phyloP scores from a whole-genome alignment of 2,329 filamentous ascomycete species.

The Colletotrichum ledebouriae region DNA sequence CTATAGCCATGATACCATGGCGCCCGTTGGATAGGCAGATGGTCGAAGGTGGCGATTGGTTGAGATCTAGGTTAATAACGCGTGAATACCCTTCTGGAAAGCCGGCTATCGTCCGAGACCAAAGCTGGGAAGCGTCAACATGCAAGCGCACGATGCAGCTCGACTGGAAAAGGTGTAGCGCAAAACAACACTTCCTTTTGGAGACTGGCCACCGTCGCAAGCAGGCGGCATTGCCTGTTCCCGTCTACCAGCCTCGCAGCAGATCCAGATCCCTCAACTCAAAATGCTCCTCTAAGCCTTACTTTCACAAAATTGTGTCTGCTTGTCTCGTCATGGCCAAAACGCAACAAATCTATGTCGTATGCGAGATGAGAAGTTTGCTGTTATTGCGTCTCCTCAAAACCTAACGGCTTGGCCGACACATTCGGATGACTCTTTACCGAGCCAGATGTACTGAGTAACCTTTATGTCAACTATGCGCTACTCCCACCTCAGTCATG shows the following conservation, averaged over 20 bases:
- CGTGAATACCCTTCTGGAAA: not conserved
- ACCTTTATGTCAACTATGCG: not conserved
- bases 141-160: too few species aligned
- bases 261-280: too few species aligned
- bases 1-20: not conserved
- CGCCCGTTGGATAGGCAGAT: not conserved
- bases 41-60: not conserved
- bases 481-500: not conserved
- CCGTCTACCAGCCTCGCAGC: too few species aligned
- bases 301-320: too few species aligned
- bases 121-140: not conserved
- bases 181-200: too few species aligned
- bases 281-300: too few species aligned
- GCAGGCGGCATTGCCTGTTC: too few species aligned
- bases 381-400: not conserved
- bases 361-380: constrained; percentile 11
- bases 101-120: not conserved
- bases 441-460: not conserved
- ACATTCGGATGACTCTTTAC: constrained; percentile 1
- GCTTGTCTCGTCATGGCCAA: not conserved
- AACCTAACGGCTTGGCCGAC: not conserved
- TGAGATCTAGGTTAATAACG: not conserved
- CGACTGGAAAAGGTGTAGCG: too few species aligned
- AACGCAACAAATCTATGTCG: not conserved
- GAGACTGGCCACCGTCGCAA: too few species aligned